Evolutionary conservation across 495 filamentous ascomycete genomes (phyloP).

Genomic region (Hyaloscypha bicolor): DNA sequence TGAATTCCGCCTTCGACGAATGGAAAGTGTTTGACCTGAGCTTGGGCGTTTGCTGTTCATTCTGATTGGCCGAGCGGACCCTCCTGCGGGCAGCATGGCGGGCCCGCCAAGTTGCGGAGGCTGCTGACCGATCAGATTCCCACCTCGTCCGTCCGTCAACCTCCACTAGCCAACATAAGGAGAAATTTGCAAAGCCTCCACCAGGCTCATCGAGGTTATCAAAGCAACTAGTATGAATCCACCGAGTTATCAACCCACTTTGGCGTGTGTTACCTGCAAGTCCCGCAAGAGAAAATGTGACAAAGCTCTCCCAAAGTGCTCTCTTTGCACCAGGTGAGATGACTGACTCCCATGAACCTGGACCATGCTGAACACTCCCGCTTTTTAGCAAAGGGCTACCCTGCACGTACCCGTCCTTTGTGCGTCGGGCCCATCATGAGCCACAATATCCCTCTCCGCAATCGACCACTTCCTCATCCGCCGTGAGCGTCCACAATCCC

Average conservation of each 20-base stretch:
- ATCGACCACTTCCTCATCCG: neutral
- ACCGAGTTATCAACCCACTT: neutral
- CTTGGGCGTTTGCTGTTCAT: neutral
- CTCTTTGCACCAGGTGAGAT: neutral
- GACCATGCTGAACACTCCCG: neutral
- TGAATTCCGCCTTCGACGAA: neutral
- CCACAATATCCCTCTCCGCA: neutral
- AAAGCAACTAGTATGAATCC: neutral
- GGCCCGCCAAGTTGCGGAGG: neutral
- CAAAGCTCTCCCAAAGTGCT: neutral
- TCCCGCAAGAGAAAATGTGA: constrained; percentile 5
- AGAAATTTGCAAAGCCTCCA: no score
- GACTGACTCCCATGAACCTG: neutral
- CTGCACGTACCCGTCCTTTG: neutral
- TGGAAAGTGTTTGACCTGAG: neutral
- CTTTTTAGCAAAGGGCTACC: neutral
- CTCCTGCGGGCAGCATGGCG: neutral
- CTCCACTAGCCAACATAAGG: neutral
- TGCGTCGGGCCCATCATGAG: neutral
- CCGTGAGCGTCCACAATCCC: neutral
- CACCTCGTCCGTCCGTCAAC: neutral
- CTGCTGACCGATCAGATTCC: neutral
- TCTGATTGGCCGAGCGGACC: neutral
- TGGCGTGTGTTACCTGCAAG: neutral
- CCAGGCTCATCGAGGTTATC: neutral